phyloP scores from a whole-genome alignment of 345 rosid species.

The Syzygium jambos region DNA sequence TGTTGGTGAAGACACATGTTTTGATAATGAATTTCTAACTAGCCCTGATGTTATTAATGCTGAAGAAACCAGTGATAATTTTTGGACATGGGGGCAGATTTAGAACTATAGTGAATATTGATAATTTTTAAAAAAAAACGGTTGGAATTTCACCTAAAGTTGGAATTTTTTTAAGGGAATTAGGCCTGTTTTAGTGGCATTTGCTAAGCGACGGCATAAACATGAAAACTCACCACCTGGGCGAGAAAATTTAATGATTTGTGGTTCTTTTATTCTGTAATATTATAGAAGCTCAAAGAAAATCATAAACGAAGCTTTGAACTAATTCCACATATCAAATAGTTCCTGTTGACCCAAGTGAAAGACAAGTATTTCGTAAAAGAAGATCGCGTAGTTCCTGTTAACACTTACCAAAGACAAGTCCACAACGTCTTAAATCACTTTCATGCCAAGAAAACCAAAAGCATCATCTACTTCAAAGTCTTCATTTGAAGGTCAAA shows the following conservation, averaged over 20 bases:
- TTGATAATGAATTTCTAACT: background rate
- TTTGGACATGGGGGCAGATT: background rate
- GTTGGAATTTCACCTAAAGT: background rate
- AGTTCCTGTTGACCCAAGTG: background rate
- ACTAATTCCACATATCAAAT: background rate
- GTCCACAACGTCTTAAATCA: background rate
- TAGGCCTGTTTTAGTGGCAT: background rate
- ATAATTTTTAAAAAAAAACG: background rate
- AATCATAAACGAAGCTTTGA: background rate
- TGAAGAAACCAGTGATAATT: background rate
- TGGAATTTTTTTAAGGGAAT: background rate
- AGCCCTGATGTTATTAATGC: background rate
- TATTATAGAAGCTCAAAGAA: no score
- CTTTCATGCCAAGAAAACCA: background rate
- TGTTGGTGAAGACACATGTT: rapidly evolving
- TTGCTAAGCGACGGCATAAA: background rate
- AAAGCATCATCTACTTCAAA: background rate
- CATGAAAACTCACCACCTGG: background rate
- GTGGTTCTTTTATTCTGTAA: background rate
- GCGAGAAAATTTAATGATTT: background rate
- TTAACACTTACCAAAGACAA: background rate
- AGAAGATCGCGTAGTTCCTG: background rate
- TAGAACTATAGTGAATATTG: background rate
- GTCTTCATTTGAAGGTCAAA: background rate
- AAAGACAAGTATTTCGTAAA: background rate